Evolutionary conservation across 371 early-diverging fungal species (phyloP), one percentile per base, ranked within the genome.

Genomic region (Mucor circinelloides): DNA sequence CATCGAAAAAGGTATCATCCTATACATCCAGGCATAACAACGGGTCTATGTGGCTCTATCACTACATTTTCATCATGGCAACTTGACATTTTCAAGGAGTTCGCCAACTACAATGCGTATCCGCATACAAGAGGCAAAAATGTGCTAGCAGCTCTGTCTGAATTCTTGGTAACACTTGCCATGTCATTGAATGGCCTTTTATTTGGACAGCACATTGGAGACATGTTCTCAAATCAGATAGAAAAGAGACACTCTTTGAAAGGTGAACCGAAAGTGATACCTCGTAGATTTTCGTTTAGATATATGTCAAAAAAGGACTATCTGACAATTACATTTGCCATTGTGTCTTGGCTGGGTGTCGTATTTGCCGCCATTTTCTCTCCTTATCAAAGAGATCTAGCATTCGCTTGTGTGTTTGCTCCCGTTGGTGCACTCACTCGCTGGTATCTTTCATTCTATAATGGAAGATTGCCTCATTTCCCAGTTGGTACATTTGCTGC

Each of bases 61-160:
- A 95, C 95, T 0, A 93, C 93, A 0, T 95, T 94, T 66, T 94
- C 94, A 12, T 89, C 93, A 1, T 94, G 93, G 93, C 89, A 86
- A 58, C 67, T 89, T n/a, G 85, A 71, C 13, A 81, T 85, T 2
- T 89, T 88, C 58, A 55, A 74, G 44, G 82, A 81, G 58, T 80
- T 92, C 58, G 70, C 84, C 52, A 87, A 88, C 65, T 75, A 79
- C 15, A 21, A 60, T 46, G 75, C 58, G 15, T 56, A 63, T 32
- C 38, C 64, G 6, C 80, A 80, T 58, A 64, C 72, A 6, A 54
- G 54, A 27, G 78, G 78, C 0, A 71, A 85, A 19, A 85, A 85
- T 65, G 72, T 83, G 0, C 64, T 87, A 19, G 80, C 79, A 15
- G 83, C 77, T 10, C 50, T 86, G 21, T 74, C 79, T 4, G 66